Base-by-base conservation (phyloP, 176 grass and related monocot species). In the Raddia distichophylla region DNA sequence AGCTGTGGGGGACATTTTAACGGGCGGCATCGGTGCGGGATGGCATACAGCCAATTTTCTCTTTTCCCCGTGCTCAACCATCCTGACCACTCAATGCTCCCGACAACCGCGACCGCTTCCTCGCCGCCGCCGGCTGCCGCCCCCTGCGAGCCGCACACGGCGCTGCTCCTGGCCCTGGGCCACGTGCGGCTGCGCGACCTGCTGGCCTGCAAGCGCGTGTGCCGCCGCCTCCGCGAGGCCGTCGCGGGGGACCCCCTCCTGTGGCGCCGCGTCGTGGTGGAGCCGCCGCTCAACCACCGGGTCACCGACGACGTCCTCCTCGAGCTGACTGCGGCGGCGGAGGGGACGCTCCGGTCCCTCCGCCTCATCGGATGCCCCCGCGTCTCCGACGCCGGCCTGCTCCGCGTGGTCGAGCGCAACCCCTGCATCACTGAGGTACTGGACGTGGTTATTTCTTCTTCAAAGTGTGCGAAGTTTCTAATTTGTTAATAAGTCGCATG, bases 381-480 rank as follows among this genome's bases (percentile, higher is more conserved):
- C 52, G 80, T 89, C 46, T 91, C 88, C 66, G 92, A 95, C 69
- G 88, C 72, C 17, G 90, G 92, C 50, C 80, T 98, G 64, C 87
- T 85, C 16, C 87, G 82, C 51, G 72, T 98, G 57, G 51, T 94
- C 22, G 46, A 91, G 35, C 55, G 78, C 49, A 98, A 95, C 87
- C 90, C 84, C 20, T 17, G 42, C 60, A 72, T 98, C 85, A 86
- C 84, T 8, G 94, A 98, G 95, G 95, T 94, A 73, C 44, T 16
- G 16, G 11, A 42, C 40, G 1, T 68, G 14, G 3, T 2, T 60
- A 32, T 60, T 18, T 61, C 44, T 18, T 52, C 44, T 61, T 62
- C 9, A 55, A 48, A 59, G 54, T 51, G 20, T 61, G 55, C 49
- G 59, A 67, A 22, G 4, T 19, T 44, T 1, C 33, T 22, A 27